Evolutionary conservation across 495 filamentous ascomycete species (phyloP).

Genomic region (Letharia columbiana): DNA sequence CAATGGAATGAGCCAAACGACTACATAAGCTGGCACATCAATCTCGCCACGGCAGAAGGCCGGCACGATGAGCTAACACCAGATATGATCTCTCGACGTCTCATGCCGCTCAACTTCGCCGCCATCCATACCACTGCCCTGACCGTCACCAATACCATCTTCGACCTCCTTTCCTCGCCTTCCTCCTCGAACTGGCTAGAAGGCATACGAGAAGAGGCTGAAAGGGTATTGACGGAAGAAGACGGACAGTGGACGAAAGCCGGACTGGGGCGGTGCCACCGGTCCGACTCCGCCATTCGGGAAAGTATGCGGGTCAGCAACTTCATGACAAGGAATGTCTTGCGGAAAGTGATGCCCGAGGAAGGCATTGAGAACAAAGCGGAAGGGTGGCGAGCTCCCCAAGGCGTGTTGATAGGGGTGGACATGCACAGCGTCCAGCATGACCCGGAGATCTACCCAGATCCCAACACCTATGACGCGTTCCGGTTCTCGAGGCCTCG

Average conservation of each 20-base stretch:
- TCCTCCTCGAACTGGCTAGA: constrained; percentile 24
- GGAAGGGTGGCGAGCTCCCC: constrained; percentile 27
- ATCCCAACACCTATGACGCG: constrained; percentile 30
- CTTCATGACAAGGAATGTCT: constrained; percentile 29
- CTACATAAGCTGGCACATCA: constrained; percentile 27
- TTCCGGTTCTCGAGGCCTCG: constrained; percentile 29
- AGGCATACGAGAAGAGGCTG: constrained; percentile 32
- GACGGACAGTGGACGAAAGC: constrained; percentile 37
- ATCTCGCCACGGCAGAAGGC: constrained; percentile 22
- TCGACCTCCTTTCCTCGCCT: constrained; percentile 37
- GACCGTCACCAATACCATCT: constrained; percentile 36
- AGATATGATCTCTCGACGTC: constrained; percentile 31
- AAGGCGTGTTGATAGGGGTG: constrained; percentile 29
- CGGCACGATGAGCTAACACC: constrained; percentile 19
- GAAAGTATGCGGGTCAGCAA: constrained; percentile 35
- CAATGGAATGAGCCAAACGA: constrained; percentile 28
- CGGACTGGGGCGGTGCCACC: constrained; percentile 27
- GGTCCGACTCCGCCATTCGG: constrained; percentile 34
- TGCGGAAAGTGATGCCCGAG: constrained; percentile 30
- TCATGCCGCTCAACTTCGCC: constrained; percentile 40
- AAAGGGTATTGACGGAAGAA: constrained; percentile 26
- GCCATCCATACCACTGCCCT: constrained; percentile 45
- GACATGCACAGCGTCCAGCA: constrained; percentile 28
- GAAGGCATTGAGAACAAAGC: constrained; percentile 26
- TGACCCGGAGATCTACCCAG: constrained; percentile 28